Evolutionary conservation across 352 stramenopile species (phyloP).

Genomic region (Aphanomyces cochlioides): DNA sequence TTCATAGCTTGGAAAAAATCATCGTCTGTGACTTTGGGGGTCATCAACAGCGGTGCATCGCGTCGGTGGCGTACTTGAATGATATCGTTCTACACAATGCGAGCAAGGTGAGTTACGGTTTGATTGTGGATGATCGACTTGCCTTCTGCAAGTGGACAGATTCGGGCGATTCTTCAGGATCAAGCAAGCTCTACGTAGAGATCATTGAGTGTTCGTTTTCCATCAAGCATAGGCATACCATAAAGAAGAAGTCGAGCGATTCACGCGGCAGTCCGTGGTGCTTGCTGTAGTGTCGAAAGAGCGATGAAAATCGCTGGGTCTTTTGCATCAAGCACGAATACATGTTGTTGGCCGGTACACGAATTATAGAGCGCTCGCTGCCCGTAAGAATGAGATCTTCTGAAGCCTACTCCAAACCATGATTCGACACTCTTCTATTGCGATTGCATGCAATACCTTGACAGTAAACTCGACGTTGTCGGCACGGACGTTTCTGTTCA

Average conservation of each 20-base stretch:
- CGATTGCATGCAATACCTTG: conserved; percentile 48
- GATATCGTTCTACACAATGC: conserved; percentile 64
- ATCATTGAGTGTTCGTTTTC: background rate
- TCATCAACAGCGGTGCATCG: conserved; percentile 37
- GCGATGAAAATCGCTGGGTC: conserved; percentile 95
- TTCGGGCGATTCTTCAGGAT: conserved; percentile 79
- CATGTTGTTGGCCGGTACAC: conserved; percentile 82
- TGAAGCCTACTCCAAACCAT: conserved; percentile 42
- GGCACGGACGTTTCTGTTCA: conserved; percentile 76
- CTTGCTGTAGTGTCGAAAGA: conserved; percentile 98
- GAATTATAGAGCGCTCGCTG: conserved; percentile 78
- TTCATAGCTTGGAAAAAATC: conserved; percentile 74
- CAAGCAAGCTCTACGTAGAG: conserved; percentile 55
- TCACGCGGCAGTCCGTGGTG: conserved; percentile 96
- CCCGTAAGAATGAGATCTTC: conserved; percentile 73
- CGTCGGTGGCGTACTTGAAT: conserved; percentile 70
- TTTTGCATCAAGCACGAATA: conserved; percentile 97
- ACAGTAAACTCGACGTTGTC: conserved; percentile 97
- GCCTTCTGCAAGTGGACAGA: conserved; percentile 83
- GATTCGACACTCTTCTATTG: background rate
- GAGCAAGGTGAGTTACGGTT: background rate
- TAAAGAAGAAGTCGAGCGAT: conserved; percentile 97
- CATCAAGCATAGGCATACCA: conserved; percentile 38
- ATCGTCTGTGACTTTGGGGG: conserved; percentile 60
- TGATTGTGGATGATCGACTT: background rate